Conservation (phyloP, 2,329 filamentous ascomycete species). For the Colletotrichum sp. region DNA sequence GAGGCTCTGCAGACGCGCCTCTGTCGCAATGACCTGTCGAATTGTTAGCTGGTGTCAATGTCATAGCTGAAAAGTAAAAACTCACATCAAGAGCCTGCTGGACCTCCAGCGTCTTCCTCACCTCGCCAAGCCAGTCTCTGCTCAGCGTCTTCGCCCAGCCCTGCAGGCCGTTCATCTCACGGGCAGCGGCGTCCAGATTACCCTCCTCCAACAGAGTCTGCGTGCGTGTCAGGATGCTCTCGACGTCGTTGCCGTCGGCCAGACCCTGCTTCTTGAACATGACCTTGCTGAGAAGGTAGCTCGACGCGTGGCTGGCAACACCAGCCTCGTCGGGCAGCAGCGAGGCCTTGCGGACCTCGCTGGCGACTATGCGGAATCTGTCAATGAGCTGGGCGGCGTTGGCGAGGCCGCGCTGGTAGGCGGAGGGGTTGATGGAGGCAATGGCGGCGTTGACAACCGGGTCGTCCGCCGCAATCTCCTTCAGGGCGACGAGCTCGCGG, state of each 20-base stretch:
- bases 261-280: constrained; percentile 95
- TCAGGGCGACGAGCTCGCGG: constrained; percentile 90
- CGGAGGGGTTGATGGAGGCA: constrained; percentile 90
- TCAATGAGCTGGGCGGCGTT: constrained; percentile 88
- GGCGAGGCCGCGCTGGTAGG: constrained; percentile 91
- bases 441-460: constrained; percentile 91
- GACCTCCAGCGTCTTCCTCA: constrained; percentile 91
- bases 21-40: constrained; percentile 80
- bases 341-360: constrained; percentile 92
- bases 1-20: constrained; percentile 87
- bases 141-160: constrained; percentile 97
- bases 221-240: constrained; percentile 88
- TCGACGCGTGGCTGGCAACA: constrained; percentile 91
- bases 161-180: constrained; percentile 91
- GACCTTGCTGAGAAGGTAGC: constrained; percentile 87
- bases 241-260: constrained; percentile 85
- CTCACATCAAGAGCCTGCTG: constrained; percentile 94
- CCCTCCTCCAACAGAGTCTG: constrained; percentile 93
- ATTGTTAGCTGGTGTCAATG: not conserved
- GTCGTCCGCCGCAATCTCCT: constrained; percentile 86
- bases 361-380: constrained; percentile 90
- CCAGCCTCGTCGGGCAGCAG: constrained; percentile 92
- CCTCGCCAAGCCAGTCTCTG: constrained; percentile 91
- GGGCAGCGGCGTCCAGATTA: constrained; percentile 85
- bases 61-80: constrained; percentile 25